Conservation (phyloP, 2,329 filamentous ascomycete species). For the Cytospora piceae region DNA sequence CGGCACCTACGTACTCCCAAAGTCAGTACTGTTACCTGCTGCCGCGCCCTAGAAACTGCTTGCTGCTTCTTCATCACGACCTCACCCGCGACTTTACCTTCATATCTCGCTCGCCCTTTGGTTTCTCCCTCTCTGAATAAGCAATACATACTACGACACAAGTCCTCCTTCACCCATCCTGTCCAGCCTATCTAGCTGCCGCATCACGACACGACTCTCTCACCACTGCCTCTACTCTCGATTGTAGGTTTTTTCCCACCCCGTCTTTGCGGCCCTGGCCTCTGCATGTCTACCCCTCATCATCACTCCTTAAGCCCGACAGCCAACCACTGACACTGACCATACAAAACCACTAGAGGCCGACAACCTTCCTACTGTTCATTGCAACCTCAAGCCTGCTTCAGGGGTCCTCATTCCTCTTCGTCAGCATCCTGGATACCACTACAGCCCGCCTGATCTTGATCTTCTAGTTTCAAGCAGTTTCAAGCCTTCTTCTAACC, state of each 20-base stretch:
- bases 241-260: constrained; percentile 1
- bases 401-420: constrained; percentile 7
- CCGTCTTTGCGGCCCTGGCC: neutral
- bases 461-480: constrained; percentile 11
- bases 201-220: neutral
- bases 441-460: constrained; percentile 12
- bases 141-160: neutral
- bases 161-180: neutral
- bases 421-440: neutral
- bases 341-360: constrained; percentile 6
- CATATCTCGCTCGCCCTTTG: neutral
- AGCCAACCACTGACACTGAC: constrained; percentile 16
- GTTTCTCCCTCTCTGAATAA: neutral
- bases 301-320: neutral
- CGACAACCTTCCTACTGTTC: constrained; percentile 9
- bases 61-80: constrained; percentile 3
- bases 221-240: neutral
- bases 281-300: constrained; percentile 3
- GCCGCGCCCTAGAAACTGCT: constrained; percentile 1
- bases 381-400: neutral
- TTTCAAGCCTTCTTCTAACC: neutral
- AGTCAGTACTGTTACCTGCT: neutral
- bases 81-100: neutral
- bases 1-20: neutral
- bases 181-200: neutral